Evolutionary conservation across 2,329 filamentous ascomycete genomes (phyloP).

Genomic region (Pestalotiopsis sp.): DNA sequence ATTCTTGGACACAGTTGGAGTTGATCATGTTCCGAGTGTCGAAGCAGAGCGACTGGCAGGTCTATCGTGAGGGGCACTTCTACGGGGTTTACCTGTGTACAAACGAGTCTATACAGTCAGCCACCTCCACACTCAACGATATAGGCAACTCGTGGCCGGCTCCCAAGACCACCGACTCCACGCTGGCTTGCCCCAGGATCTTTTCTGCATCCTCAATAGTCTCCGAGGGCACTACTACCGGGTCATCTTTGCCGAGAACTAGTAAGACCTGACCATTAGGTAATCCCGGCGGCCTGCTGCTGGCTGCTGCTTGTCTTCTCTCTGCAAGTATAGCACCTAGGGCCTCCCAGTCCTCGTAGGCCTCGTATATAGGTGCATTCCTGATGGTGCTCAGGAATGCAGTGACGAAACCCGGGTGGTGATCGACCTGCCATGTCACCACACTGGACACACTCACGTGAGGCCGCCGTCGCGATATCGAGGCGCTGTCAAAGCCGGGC

Average conservation of each 20-base stretch:
- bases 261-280: slow-evolving; percentile 59
- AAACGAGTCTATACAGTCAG: slow-evolving; percentile 25
- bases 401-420: slow-evolving; percentile 69
- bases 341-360: slow-evolving; percentile 63
- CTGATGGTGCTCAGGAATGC: slow-evolving; percentile 74
- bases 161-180: slow-evolving; percentile 59
- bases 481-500: slow-evolving; percentile 45
- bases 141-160: slow-evolving; percentile 75
- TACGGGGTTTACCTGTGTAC: not conserved
- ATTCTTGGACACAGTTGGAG: not conserved
- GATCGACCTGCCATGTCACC: slow-evolving; percentile 70
- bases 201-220: slow-evolving; percentile 61
- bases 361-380: slow-evolving; percentile 69
- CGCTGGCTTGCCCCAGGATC: slow-evolving; percentile 59
- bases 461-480: slow-evolving; percentile 54
- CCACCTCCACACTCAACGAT: slow-evolving; percentile 61
- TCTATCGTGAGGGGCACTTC: not conserved
- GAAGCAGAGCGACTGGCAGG: not conserved
- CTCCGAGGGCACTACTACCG: slow-evolving; percentile 69
- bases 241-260: slow-evolving; percentile 67
- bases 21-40: not conserved
- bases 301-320: slow-evolving; percentile 37
- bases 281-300: slow-evolving; percentile 38
- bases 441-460: slow-evolving; percentile 62
- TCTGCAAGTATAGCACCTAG: slow-evolving; percentile 53